Conservation (phyloP, 2,329 filamentous ascomycete species). For the Myotisia sp. region DNA sequence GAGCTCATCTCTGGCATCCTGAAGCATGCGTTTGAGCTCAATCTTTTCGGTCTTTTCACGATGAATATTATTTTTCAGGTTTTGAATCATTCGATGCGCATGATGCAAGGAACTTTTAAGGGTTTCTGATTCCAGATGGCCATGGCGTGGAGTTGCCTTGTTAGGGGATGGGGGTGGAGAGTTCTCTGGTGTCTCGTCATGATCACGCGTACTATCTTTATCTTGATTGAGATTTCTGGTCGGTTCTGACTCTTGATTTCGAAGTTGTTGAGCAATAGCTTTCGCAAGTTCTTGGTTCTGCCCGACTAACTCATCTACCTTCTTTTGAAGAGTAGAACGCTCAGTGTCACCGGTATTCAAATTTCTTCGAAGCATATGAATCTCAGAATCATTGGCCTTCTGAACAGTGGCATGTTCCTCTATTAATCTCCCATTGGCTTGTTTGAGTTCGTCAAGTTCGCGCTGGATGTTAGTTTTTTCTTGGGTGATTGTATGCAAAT, state of each 20-base stretch:
- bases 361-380: constrained; percentile 69
- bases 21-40: constrained; percentile 84
- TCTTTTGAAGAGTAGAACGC: constrained; percentile 61
- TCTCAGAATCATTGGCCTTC: constrained; percentile 79
- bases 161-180: constrained; percentile 81
- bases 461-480: constrained; percentile 69
- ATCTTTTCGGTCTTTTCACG: constrained; percentile 98
- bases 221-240: constrained; percentile 47
- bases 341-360: constrained; percentile 67
- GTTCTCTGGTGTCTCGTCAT: constrained; percentile 67
- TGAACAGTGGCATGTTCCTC: constrained; percentile 65
- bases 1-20: constrained; percentile 86
- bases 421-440: constrained; percentile 58
- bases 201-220: constrained; percentile 49
- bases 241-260: constrained; percentile 50
- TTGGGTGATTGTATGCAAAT: constrained; percentile 51
- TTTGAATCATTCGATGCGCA: constrained; percentile 92
- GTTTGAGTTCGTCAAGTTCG: constrained; percentile 80
- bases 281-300: constrained; percentile 87
- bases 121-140: constrained; percentile 87
- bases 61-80: constrained; percentile 84
- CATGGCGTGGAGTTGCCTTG: constrained; percentile 81
- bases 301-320: constrained; percentile 70
- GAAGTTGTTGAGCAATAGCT: constrained; percentile 61
- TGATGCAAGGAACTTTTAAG: constrained; percentile 87